phyloP scores from a whole-genome alignment of 305 asterid genomes.

The Solanum hybrid region DNA sequence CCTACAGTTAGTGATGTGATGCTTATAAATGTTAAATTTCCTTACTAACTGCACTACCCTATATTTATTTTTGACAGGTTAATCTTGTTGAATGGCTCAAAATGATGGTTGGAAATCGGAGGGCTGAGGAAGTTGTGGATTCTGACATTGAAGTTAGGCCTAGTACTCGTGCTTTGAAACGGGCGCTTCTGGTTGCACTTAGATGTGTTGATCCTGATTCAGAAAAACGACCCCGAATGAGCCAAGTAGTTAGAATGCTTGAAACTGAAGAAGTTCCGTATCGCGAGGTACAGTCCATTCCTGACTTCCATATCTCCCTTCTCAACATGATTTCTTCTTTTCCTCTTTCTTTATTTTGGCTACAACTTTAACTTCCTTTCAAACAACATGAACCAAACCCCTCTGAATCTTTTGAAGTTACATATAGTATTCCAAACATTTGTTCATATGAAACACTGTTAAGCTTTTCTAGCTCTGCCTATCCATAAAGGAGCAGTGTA shows the following conservation, averaged over 20 bases:
- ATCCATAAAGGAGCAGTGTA: background rate
- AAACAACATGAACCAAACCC: background rate
- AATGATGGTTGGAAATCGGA: conserved; percentile 83
- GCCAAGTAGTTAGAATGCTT: conserved; percentile 85
- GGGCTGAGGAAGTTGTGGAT: conserved; percentile 95
- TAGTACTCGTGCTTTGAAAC: conserved; percentile 64
- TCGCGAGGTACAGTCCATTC: conserved; percentile 45
- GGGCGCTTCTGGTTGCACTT: conserved; percentile 82
- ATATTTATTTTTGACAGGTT: conserved; percentile 37
- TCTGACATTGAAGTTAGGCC: conserved; percentile 67
- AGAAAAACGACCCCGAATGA: conserved; percentile 91
- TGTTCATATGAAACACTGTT: background rate
- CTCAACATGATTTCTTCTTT: background rate
- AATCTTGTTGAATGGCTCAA: conserved; percentile 98
- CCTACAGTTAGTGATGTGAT: background rate
- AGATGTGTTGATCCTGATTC: conserved; percentile 96
- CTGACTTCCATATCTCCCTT: background rate
- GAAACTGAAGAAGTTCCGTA: conserved; percentile 78
- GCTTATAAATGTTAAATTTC: background rate
- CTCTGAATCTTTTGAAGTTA: background rate
- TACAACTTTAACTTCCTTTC: background rate
- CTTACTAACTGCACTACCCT: background rate
- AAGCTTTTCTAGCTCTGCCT: background rate
- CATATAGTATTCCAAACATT: background rate
- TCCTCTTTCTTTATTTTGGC: background rate